phyloP scores from a whole-genome alignment of 2,329 filamentous ascomycete genomes.

The Aspergillus pseudoglaucus region DNA sequence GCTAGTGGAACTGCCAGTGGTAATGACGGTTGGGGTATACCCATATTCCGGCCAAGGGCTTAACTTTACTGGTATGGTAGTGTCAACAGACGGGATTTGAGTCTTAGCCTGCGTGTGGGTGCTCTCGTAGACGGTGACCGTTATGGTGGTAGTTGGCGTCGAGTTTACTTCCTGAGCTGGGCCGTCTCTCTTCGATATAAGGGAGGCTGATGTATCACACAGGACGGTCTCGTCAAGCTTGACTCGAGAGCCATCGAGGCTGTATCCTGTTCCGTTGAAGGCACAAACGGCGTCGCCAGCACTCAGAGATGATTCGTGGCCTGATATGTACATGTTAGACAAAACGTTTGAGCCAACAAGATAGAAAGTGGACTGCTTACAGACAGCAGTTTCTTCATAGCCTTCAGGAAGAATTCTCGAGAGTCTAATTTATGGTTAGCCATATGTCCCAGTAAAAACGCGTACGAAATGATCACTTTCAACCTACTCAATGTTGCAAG shows the following conservation, averaged over 20 bases:
- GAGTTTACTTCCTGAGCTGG: neutral
- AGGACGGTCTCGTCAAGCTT: conserved; percentile 11
- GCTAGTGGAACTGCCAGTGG: too few relatives aligned
- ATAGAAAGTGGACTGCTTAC: conserved; percentile 5
- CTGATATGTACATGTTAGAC: conserved; percentile 2
- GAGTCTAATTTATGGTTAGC: conserved; percentile 6
- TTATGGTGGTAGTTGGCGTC: neutral
- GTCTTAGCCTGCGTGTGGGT: neutral
- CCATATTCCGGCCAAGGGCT: too few relatives aligned
- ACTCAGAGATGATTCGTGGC: conserved; percentile 8
- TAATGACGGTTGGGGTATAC: too few relatives aligned
- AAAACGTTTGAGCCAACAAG: neutral
- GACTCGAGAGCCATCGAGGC: conserved; percentile 1
- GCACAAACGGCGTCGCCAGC: conserved; percentile 19
- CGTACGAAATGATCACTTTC: neutral
- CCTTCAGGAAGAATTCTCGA: conserved; percentile 9
- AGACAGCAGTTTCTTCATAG: conserved; percentile 10
- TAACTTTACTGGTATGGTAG: too few relatives aligned
- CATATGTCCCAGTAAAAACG: neutral
- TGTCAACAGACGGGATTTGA: neutral
- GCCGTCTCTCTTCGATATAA: neutral
- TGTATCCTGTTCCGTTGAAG: conserved; percentile 21
- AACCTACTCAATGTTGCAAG: conserved; percentile 14
- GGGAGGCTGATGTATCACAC: conserved; percentile 1
- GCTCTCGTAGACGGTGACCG: neutral